These are phyloP conservation scores for Didymella segeticola DNA, from an alignment of 2,329 filamentous ascomycete species.

Conservation along the genomic window DNA sequence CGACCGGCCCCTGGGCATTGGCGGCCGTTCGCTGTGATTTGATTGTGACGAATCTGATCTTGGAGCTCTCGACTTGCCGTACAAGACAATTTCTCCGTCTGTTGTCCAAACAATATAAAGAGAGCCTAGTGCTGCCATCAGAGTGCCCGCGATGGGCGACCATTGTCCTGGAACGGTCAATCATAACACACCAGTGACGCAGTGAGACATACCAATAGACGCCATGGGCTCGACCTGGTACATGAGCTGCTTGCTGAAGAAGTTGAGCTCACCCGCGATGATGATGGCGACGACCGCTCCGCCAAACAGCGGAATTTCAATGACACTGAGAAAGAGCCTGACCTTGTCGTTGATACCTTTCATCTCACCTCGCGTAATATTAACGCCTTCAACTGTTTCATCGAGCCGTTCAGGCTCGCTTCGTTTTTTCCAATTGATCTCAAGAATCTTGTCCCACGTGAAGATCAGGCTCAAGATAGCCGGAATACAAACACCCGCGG, in stretches of 20 bases:
- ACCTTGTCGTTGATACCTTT: slow-evolving; percentile 50
- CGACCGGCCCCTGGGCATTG: slow-evolving; percentile 31
- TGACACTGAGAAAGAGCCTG: slow-evolving; percentile 45
- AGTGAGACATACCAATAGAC: slow-evolving; percentile 56
- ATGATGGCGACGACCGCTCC: slow-evolving; percentile 66
- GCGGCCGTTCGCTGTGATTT: not conserved
- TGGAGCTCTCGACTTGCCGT: not conserved
- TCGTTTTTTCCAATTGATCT: slow-evolving; percentile 64
- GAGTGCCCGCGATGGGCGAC: slow-evolving; percentile 66
- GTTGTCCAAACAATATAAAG: slow-evolving; percentile 60
- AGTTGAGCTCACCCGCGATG: slow-evolving; percentile 68
- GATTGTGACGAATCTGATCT: slow-evolving; percentile 1
- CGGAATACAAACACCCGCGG: slow-evolving; percentile 70
- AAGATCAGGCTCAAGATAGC: slow-evolving; percentile 67
- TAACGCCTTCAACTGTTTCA: slow-evolving; percentile 60
- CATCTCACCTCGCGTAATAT: slow-evolving; percentile 61
- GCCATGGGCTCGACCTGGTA: slow-evolving; percentile 69
- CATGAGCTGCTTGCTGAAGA: slow-evolving; percentile 63
- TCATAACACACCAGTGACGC: no score
- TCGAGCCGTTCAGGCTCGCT: slow-evolving; percentile 48
- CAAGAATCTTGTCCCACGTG: slow-evolving; percentile 69
- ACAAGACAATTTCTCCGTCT: not conserved
- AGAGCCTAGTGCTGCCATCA: slow-evolving; percentile 64
- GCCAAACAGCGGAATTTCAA: slow-evolving; percentile 66
- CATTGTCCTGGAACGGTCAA: slow-evolving; percentile 54